A percentile compares a stretch with the other conserved stretches of the same genome.
Evolutionary conservation across 2,329 filamentous ascomycete genomes (phyloP).

Genomic region (Paraconiothyrium sp.): DNA sequence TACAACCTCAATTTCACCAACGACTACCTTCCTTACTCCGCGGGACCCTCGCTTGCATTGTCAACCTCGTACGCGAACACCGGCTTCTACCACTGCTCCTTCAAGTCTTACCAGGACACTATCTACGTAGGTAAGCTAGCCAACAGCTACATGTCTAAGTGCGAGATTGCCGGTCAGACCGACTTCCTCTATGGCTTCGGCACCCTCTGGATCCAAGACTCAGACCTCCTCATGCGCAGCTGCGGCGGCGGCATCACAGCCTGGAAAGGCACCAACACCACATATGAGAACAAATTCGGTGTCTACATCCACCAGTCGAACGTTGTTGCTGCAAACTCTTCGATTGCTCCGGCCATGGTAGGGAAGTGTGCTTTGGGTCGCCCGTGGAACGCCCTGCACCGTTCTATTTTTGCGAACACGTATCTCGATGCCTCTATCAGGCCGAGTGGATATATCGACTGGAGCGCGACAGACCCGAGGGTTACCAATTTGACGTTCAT

Average conservation of each 20-base stretch:
- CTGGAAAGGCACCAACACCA: constrained; percentile 75
- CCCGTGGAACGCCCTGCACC: constrained; percentile 69
- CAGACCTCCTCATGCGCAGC: constrained; percentile 63
- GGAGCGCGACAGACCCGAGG: constrained; percentile 56
- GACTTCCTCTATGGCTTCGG: constrained; percentile 77
- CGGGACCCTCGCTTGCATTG: constrained; percentile 68
- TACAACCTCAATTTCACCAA: constrained; percentile 76
- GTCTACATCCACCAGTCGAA: constrained; percentile 68
- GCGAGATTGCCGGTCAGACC: constrained; percentile 70
- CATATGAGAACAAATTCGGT: constrained; percentile 72
- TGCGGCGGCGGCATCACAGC: constrained; percentile 75
- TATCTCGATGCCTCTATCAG: constrained; percentile 65
- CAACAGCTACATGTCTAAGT: constrained; percentile 71
- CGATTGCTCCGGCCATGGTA: constrained; percentile 45
- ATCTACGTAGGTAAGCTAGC: constrained; percentile 74
- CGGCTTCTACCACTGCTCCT: constrained; percentile 72
- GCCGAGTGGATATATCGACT: constrained; percentile 65
- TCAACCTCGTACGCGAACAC: constrained; percentile 71
- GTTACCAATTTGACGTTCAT: constrained; percentile 60
- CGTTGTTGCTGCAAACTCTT: constrained; percentile 64
- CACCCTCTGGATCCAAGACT: constrained; percentile 68
- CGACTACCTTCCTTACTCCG: constrained; percentile 61
- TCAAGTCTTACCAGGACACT: constrained; percentile 75
- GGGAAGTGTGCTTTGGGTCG: constrained; percentile 67
- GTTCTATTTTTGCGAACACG: constrained; percentile 65